Conservation (phyloP, 148 eudicot species). For the Chenopodium suecicum region DNA sequence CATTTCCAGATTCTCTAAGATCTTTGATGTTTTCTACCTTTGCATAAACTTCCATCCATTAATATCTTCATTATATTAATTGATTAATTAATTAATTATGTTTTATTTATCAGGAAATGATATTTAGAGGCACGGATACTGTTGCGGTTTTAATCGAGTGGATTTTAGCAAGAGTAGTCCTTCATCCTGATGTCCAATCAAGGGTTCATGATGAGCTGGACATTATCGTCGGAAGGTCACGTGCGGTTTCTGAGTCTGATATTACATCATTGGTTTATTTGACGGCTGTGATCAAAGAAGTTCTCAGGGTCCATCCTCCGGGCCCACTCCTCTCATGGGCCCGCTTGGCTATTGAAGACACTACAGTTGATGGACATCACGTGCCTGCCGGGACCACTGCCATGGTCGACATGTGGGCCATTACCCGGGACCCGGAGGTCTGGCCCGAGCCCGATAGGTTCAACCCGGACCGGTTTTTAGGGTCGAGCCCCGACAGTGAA, state of each 20-base stretch:
- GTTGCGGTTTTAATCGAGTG: slow-evolving; percentile 77
- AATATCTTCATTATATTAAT: background rate
- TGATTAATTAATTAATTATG: background rate
- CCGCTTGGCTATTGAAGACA: slow-evolving; percentile 51
- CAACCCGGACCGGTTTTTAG: slow-evolving; percentile 46
- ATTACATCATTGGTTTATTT: slow-evolving; percentile 40
- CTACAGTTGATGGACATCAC: slow-evolving; percentile 51
- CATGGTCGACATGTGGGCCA: slow-evolving; percentile 78
- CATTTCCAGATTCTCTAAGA: slow-evolving; percentile 29
- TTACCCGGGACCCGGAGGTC: slow-evolving; percentile 46
- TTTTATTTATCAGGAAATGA: slow-evolving; percentile 50
- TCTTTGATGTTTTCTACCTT: slow-evolving; percentile 34
- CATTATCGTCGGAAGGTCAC: slow-evolving; percentile 44
- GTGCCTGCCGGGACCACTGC: slow-evolving; percentile 72
- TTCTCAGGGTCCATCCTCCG: slow-evolving; percentile 65
- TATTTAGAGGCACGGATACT: slow-evolving; percentile 76
- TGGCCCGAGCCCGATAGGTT: slow-evolving; percentile 56
- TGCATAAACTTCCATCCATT: slow-evolving; percentile 13
- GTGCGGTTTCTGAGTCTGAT: slow-evolving; percentile 47
- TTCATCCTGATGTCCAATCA: slow-evolving; percentile 57
- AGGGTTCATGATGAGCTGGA: slow-evolving; percentile 63
- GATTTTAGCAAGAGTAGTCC: slow-evolving; percentile 65
- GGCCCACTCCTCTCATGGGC: slow-evolving; percentile 85
- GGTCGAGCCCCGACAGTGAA: slow-evolving; percentile 13
- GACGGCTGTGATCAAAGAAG: slow-evolving; percentile 65